Percentiles rank a stretch among this genome's conserved stretches.
Evolutionary conservation across 2,329 filamentous ascomycete genomes (phyloP).

Genomic region (Scytalidium lignicola): DNA sequence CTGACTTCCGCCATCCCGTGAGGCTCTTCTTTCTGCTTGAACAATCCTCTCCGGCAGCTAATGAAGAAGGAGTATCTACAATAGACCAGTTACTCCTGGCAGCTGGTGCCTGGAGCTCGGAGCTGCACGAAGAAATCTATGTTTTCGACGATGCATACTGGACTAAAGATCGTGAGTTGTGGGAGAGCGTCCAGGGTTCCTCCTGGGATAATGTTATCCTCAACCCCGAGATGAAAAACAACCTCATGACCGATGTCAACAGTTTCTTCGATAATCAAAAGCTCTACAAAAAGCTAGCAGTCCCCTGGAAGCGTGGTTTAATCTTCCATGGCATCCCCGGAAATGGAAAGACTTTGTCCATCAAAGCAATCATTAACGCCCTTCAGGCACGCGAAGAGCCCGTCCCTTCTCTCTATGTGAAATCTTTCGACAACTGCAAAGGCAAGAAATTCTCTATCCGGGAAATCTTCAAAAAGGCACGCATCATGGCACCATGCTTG

Average conservation of each 20-base stretch:
- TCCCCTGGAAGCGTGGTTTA: slow-evolving; percentile 64
- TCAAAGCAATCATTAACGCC: slow-evolving; percentile 65
- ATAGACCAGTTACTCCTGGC: slow-evolving; percentile 49
- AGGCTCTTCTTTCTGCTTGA: slow-evolving; percentile 8
- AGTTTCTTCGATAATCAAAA: slow-evolving; percentile 56
- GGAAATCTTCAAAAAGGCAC: slow-evolving; percentile 53
- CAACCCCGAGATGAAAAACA: slow-evolving; percentile 57
- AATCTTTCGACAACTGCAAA: slow-evolving; percentile 40
- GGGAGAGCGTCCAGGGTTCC: slow-evolving; percentile 44
- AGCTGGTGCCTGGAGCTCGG: slow-evolving; percentile 47
- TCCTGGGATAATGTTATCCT: slow-evolving; percentile 63
- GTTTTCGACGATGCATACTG: slow-evolving; percentile 59
- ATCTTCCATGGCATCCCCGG: slow-evolving; percentile 62
- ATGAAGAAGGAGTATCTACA: neutral
- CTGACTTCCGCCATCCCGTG: neutral
- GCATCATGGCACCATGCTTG: slow-evolving; percentile 60
- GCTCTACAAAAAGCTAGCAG: slow-evolving; percentile 53
- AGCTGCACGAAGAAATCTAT: slow-evolving; percentile 61
- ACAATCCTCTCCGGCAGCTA: neutral
- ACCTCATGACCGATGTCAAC: slow-evolving; percentile 56
- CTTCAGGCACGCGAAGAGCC: slow-evolving; percentile 47
- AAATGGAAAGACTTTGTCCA: slow-evolving; percentile 68
- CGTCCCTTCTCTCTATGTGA: slow-evolving; percentile 58
- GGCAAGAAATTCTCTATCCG: slow-evolving; percentile 52
- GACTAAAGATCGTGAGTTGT: slow-evolving; percentile 58